These are phyloP conservation scores for Sabuloglossum arenarium DNA, from an alignment of 495 filamentous ascomycete species.

Conservation along the genomic window DNA sequence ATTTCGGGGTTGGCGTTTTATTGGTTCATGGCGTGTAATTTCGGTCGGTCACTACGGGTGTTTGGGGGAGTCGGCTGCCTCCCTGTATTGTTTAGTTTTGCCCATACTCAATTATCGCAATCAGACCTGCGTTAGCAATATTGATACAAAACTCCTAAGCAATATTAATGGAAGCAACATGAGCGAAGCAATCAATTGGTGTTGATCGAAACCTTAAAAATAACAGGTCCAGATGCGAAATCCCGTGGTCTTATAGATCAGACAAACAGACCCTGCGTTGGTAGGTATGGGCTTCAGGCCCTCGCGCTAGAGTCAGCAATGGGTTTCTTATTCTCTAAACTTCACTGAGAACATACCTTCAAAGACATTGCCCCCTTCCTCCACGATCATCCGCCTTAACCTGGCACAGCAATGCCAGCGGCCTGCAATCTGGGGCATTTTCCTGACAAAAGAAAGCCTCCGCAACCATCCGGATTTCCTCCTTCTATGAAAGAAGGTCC, in stretches of 20 bases:
- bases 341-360: not conserved
- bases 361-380: not conserved
- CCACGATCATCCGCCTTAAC: not conserved
- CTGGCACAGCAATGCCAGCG: not conserved
- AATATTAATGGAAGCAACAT: no score
- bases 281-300: not conserved
- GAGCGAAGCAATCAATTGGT: no score
- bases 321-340: not conserved
- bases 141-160: not conserved
- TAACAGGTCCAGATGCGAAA: no score
- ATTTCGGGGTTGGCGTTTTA: not conserved
- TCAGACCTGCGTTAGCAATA: not conserved
- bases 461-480: not conserved
- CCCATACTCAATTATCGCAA: not conserved
- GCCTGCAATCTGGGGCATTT: not conserved
- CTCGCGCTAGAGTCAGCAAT: not conserved
- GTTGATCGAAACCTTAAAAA: no score
- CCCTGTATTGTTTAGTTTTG: not conserved
- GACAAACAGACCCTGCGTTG: not conserved
- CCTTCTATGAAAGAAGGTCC: slow-evolving; percentile 28
- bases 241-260: not conserved
- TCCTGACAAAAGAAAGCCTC: not conserved
- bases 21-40: not conserved
- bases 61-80: not conserved
- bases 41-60: not conserved